Conservation (phyloP, 805 yeast species). For the Candida takata region DNA sequence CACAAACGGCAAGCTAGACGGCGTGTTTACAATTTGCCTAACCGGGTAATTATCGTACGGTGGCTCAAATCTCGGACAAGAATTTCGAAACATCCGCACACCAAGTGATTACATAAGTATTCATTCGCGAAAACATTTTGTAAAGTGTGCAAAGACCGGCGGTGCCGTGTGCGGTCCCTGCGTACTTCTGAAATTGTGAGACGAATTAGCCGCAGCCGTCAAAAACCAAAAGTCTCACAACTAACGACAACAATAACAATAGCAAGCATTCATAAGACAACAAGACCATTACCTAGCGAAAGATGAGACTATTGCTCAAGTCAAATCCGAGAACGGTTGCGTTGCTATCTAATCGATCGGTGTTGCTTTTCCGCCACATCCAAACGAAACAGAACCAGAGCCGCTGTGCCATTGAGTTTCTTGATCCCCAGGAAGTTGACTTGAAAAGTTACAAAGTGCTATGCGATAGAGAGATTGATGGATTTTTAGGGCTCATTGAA, state of each 20-base stretch:
- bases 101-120: no score
- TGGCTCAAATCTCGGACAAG: no score
- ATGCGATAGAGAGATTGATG: constrained; percentile 42
- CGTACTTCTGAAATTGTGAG: no score
- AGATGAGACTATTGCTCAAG: constrained; percentile 32
- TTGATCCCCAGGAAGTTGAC: constrained; percentile 31
- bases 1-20: no score
- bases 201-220: no score
- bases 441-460: constrained; percentile 34
- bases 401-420: constrained; percentile 44
- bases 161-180: no score
- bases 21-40: constrained; percentile 1
- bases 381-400: constrained; percentile 23
- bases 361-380: constrained; percentile 39
- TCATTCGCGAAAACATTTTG: constrained; percentile 1
- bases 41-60: neutral
- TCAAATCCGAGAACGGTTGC: constrained; percentile 35
- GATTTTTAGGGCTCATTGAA: constrained; percentile 77
- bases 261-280: no score
- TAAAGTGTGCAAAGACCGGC: no score
- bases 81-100: no score
- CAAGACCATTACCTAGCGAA: no score
- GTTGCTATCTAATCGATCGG: constrained; percentile 36
- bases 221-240: no score
- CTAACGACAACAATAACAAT: no score